A percentile compares a stretch with the other conserved stretches of the same genome.
Evolutionary conservation across 2,329 filamentous ascomycete species (phyloP).

Genomic region (Cercospora sp.): DNA sequence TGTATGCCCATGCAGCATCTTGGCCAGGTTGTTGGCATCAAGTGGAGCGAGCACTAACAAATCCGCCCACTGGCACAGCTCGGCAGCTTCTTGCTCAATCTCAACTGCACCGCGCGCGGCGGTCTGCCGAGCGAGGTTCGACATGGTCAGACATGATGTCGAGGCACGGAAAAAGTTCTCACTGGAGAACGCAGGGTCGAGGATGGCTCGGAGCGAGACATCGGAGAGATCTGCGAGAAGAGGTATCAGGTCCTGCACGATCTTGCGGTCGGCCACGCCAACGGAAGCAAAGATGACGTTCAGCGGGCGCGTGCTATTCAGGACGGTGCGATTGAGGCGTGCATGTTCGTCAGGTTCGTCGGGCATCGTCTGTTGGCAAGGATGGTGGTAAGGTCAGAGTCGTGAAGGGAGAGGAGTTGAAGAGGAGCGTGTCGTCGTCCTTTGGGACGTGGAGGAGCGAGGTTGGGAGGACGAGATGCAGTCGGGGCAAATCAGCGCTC

Average conservation of each 20-base stretch:
- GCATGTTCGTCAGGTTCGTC: conserved; percentile 11
- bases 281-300: conserved; percentile 41
- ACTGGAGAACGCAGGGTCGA: conserved; percentile 37
- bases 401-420: background rate
- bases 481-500: background rate
- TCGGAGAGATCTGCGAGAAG: conserved; percentile 37
- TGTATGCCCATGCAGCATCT: conserved; percentile 82
- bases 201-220: conserved; percentile 38
- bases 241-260: conserved; percentile 38
- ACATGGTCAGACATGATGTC: conserved; percentile 34
- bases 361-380: conserved; percentile 6
- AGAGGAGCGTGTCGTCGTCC: background rate
- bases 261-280: conserved; percentile 36
- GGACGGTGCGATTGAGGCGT: background rate
- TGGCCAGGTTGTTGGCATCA: conserved; percentile 78
- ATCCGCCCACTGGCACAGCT: conserved; percentile 84
- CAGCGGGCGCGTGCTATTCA: conserved; percentile 28
- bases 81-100: conserved; percentile 52
- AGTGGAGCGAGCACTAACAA: conserved; percentile 81
- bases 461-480: background rate
- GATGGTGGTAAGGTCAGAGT: background rate
- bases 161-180: conserved; percentile 39
- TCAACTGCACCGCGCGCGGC: conserved; percentile 30
- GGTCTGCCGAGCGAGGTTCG: conserved; percentile 33
- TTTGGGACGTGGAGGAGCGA: background rate